A percentile compares a stretch with the other conserved stretches of the same genome.
These are phyloP conservation scores for Saccharomyces hybrid DNA, from an alignment of 1,139 yeast genomes.

Conservation along the genomic window DNA sequence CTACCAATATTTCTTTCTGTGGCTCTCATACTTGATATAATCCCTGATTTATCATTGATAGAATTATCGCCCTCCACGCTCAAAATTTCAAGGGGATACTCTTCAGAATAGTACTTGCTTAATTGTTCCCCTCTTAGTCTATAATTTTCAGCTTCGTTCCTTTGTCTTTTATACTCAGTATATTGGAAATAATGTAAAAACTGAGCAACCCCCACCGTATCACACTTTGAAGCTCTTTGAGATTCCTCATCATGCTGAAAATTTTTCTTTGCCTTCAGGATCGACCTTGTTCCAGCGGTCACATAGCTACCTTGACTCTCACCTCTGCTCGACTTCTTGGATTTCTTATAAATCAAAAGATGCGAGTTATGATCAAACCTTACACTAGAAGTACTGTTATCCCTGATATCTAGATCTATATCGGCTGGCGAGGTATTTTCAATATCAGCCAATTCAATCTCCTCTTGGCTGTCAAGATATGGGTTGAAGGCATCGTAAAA, in stretches of 20 bases:
- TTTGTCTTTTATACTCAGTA: constrained; percentile 18
- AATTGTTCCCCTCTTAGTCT: constrained; percentile 23
- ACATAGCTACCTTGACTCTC: neutral
- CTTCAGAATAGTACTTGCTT: constrained; percentile 18
- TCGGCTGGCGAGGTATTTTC: constrained; percentile 3
- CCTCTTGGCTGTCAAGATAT: constrained; percentile 3
- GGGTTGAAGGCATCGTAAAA: constrained; percentile 13
- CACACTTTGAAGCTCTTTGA: constrained; percentile 21
- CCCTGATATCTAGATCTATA: constrained; percentile 4
- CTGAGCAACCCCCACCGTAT: constrained; percentile 18
- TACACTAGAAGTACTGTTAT: constrained; percentile 11
- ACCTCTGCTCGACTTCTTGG: constrained; percentile 5
- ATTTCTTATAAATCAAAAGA: constrained; percentile 20
- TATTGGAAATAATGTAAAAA: constrained; percentile 18
- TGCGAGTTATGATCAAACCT: constrained; percentile 21
- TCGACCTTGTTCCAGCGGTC: constrained; percentile 12
- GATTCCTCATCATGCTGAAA: constrained; percentile 17
- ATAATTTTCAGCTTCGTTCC: constrained; percentile 16
- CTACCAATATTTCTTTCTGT: constrained; percentile 19
- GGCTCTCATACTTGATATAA: constrained; percentile 12
- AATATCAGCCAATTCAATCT: constrained; percentile 1
- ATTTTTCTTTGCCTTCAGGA: constrained; percentile 20
- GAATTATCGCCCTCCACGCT: constrained; percentile 4
- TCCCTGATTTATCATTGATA: constrained; percentile 6
- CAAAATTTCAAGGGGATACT: constrained; percentile 14